Evolutionary conservation across 108 stramenopile genomes (phyloP), one percentile per base, ranked within the genome.

Genomic region (Stephanodiscus triporus): DNA sequence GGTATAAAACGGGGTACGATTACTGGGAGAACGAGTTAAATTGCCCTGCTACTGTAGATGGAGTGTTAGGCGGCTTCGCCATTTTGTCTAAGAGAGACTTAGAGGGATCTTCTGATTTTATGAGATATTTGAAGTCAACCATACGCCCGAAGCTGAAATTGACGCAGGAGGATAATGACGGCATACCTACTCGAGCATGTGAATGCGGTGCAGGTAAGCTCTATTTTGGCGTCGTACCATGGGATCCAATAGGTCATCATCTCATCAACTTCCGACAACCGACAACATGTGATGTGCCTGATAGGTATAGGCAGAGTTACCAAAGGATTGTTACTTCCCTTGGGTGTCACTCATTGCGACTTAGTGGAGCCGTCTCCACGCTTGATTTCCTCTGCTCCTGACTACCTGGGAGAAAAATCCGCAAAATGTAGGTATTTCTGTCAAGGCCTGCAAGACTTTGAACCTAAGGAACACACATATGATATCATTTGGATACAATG

Each of bases 401-500:
- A 84, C 11, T 96, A 94, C 70, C 79, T 98, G 56, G 94, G 90
- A 5, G 56, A 49, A 5, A 32, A 63, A n/a, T 85, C 85, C 34
- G 36, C 71, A 23, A 76, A 73, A 54, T 91, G 91, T 68, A 81
- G 88, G n/a, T 97, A 84, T 80, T 86, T 87, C 63, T 95, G 93
- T 63, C 19, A 68, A 0, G 94, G 90, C 17, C 65, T 95, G 63
- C 93, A 97, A 85, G 94, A 97, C 37, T 98, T 95, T 84, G 58
- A 71, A 57, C 97, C 97, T 10, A 49, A 60, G 58, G 53, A 55
- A 20, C 67, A 83, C 7, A 80, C 63, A 10, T 93, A 95, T 80
- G 85, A 93, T 69, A 72, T 98, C 9, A 84, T 98, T 59, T 98
- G 96, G 94, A 87, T 98, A 45, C 97, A 98, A 76, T 98, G 97